phyloP scores from a whole-genome alignment of 805 yeast genomes.

The Grigorovia jiainica region DNA sequence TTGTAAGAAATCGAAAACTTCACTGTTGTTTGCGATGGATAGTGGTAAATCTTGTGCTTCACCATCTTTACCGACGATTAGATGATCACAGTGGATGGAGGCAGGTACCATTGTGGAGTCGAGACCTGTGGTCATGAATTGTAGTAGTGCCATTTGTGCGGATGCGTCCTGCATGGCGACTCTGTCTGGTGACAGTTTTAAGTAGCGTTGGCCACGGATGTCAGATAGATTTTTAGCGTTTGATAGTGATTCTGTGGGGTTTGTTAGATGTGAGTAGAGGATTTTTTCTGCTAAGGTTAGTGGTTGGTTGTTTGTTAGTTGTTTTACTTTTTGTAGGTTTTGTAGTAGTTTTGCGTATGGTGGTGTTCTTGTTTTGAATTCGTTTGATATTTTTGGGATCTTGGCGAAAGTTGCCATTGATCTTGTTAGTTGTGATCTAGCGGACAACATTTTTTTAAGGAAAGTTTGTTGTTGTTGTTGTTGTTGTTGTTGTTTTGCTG shows the following conservation, averaged over 20 bases:
- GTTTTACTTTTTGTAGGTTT: constrained; percentile 55
- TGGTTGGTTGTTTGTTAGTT: constrained; percentile 59
- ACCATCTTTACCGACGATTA: constrained; percentile 93
- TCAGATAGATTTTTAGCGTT: constrained; percentile 37
- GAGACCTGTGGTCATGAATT: constrained; percentile 96
- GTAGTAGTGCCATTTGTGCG: constrained; percentile 97
- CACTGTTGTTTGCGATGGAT: constrained; percentile 81
- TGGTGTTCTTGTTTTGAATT: constrained; percentile 65
- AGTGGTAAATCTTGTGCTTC: constrained; percentile 74
- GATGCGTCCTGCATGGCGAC: constrained; percentile 99
- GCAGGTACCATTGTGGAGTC: constrained; percentile 83
- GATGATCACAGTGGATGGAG: constrained; percentile 95
- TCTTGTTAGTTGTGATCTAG: constrained; percentile 15
- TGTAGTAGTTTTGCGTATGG: constrained; percentile 71
- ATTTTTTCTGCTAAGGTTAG: constrained; percentile 92
- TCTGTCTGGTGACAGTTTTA: constrained; percentile 91
- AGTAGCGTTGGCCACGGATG: constrained; percentile 79
- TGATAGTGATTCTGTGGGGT: constrained; percentile 76
- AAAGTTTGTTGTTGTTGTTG: neutral
- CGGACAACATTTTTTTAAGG: constrained; percentile 15
- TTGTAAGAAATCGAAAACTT: constrained; percentile 90
- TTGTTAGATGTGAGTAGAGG: constrained; percentile 81
- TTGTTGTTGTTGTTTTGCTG: no score
- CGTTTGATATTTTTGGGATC: constrained; percentile 42
- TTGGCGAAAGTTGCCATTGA: constrained; percentile 18